phyloP scores from a whole-genome alignment of 768 basidiomycete species.

The Tremella mesenterica region DNA sequence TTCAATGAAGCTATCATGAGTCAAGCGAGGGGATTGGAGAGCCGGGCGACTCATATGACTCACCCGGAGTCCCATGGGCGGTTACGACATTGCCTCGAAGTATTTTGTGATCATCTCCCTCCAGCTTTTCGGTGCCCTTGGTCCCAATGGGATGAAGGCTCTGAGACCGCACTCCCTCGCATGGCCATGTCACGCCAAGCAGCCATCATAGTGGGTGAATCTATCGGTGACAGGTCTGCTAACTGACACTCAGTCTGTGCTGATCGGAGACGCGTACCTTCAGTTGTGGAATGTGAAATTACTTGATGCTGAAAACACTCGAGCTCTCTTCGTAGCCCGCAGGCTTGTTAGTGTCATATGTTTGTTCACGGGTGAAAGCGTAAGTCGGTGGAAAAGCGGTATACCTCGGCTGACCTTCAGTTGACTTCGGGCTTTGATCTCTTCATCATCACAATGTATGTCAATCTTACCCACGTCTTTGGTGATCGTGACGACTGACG shows the following conservation, averaged over 20 bases:
- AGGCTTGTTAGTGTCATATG: constrained; percentile 7
- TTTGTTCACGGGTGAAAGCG: constrained; percentile 1
- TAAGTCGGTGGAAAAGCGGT: not conserved
- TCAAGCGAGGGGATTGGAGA: not conserved
- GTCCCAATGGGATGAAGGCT: constrained; percentile 10
- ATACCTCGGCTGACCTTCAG: constrained; percentile 1
- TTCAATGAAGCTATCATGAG: not conserved
- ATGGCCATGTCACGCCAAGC: not conserved
- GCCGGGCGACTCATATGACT: not conserved
- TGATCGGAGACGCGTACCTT: constrained; percentile 11
- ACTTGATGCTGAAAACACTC: constrained; percentile 1
- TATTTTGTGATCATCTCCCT: constrained; percentile 1
- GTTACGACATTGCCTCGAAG: constrained; percentile 2
- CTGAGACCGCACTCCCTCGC: not conserved
- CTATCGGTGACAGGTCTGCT: not conserved
- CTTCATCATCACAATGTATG: constrained; percentile 12
- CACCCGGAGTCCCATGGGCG: constrained; percentile 4
- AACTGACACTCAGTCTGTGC: constrained; percentile 3
- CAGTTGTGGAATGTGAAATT: constrained; percentile 6
- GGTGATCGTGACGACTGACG: too few species aligned
- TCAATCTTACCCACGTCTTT: not conserved
- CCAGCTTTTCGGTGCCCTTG: constrained; percentile 2
- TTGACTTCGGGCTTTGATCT: constrained; percentile 3
- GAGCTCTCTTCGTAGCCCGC: constrained; percentile 7
- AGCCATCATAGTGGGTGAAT: constrained; percentile 9